Evolutionary conservation across 2,329 filamentous ascomycete species (phyloP).

Genomic region (Myriangium duriaei): DNA sequence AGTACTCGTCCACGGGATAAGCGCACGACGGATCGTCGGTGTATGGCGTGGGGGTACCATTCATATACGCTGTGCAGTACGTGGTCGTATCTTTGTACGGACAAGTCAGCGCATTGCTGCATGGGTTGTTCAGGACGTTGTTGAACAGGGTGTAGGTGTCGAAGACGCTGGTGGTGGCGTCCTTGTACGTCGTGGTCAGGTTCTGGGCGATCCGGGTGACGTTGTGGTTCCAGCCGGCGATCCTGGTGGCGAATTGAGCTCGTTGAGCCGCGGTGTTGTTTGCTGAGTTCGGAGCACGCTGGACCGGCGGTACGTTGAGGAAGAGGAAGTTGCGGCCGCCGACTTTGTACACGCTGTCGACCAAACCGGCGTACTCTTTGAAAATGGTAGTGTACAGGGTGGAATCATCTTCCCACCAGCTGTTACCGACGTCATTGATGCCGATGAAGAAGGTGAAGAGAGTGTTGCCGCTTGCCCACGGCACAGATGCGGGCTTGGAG

Average conservation of each 20-base stretch:
- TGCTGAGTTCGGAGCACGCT: slow-evolving; percentile 39
- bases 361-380: slow-evolving; percentile 23
- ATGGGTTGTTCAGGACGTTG: slow-evolving; percentile 40
- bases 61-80: slow-evolving; percentile 43
- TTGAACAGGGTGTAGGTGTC: slow-evolving; percentile 42
- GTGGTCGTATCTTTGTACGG: slow-evolving; percentile 43
- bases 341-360: slow-evolving; percentile 30
- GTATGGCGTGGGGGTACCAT: slow-evolving; percentile 29
- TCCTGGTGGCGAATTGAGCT: slow-evolving; percentile 26
- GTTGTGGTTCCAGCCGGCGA: slow-evolving; percentile 40
- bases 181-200: slow-evolving; percentile 26
- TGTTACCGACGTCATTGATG: slow-evolving; percentile 43
- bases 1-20: slow-evolving; percentile 47
- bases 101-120: slow-evolving; percentile 37
- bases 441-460: slow-evolving; percentile 43
- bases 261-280: slow-evolving; percentile 25
- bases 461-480: slow-evolving; percentile 32
- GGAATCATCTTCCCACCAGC: slow-evolving; percentile 30
- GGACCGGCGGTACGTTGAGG: slow-evolving; percentile 35
- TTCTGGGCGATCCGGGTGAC: slow-evolving; percentile 30
- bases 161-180: slow-evolving; percentile 40
- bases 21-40: slow-evolving; percentile 35
- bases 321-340: slow-evolving; percentile 40
- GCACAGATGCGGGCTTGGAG: slow-evolving; percentile 22
- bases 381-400: slow-evolving; percentile 25